phyloP scores from a whole-genome alignment of 2,329 filamentous ascomycete species.

The Pyricularia sp. region DNA sequence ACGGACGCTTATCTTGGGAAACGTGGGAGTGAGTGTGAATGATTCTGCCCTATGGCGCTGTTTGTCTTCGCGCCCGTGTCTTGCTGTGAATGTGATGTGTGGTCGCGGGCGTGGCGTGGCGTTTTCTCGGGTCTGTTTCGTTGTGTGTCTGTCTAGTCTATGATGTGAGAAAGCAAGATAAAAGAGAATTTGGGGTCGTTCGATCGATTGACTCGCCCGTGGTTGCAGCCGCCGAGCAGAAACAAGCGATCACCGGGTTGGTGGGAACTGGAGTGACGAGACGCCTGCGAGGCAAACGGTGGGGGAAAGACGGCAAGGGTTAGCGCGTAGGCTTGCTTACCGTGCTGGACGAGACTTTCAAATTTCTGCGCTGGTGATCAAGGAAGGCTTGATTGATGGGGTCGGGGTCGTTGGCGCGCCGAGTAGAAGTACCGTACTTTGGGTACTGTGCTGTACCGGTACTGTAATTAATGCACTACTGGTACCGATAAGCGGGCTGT shows the following conservation, averaged over 20 bases:
- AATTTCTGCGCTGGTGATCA: neutral
- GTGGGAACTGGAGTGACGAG: neutral
- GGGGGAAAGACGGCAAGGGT: neutral
- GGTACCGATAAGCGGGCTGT: neutral
- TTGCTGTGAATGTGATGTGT: neutral
- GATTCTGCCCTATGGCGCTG: neutral
- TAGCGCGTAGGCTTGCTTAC: neutral
- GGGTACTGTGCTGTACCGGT: too few relatives aligned
- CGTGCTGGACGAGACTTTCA: neutral
- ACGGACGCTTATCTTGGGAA: constrained; percentile 3
- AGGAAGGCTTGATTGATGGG: neutral
- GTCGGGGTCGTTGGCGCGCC: too few relatives aligned
- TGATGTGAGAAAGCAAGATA: neutral
- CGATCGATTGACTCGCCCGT: neutral
- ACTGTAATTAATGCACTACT: neutral
- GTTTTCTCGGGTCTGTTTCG: neutral
- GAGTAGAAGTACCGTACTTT: too few relatives aligned
- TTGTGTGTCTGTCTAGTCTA: neutral
- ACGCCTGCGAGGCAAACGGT: neutral
- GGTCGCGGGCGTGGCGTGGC: neutral
- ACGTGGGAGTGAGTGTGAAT: neutral
- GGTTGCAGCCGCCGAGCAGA: neutral
- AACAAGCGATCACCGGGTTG: neutral
- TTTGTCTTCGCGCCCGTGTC: neutral
- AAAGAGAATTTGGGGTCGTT: neutral